phyloP scores from a whole-genome alignment of 768 basidiomycete species.

The Pisolithus marmoratus region DNA sequence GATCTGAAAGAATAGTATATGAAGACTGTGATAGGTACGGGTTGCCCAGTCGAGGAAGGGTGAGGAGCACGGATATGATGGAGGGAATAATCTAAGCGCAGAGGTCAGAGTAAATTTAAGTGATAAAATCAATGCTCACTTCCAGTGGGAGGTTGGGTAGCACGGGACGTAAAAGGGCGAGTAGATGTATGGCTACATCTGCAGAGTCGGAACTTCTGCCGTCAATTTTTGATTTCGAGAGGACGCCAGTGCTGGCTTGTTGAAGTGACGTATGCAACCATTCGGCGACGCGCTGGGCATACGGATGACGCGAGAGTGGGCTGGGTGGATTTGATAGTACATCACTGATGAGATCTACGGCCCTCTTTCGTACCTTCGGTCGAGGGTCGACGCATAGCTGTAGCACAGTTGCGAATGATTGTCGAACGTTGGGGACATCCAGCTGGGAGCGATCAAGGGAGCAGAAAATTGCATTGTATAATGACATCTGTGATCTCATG shows the following conservation, averaged over 20 bases:
- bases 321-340: conserved; percentile 71
- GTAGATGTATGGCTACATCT: conserved; percentile 74
- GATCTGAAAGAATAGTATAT: conserved; percentile 79
- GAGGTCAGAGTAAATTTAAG: conserved; percentile 10
- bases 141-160: conserved; percentile 56
- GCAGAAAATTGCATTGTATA: conserved; percentile 65
- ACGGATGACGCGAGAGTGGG: conserved; percentile 79
- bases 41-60: conserved; percentile 81
- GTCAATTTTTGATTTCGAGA: conserved; percentile 52
- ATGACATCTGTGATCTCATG: conserved; percentile 77
- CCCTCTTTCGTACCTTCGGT: conserved; percentile 91
- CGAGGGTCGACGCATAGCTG: conserved; percentile 80
- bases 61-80: conserved; percentile 67
- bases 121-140: conserved; percentile 41
- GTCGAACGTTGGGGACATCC: conserved; percentile 61
- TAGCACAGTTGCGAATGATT: conserved; percentile 80
- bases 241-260: conserved; percentile 57
- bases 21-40: conserved; percentile 85
- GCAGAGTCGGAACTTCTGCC: conserved; percentile 51
- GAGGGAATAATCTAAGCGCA: conserved; percentile 59
- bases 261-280: conserved; percentile 67
- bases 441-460: conserved; percentile 70
- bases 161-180: conserved; percentile 65
- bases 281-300: conserved; percentile 72
- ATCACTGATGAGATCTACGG: conserved; percentile 79